phyloP scores from a whole-genome alignment of 139 green algal genomes.

The Zygnema cylindricum region DNA sequence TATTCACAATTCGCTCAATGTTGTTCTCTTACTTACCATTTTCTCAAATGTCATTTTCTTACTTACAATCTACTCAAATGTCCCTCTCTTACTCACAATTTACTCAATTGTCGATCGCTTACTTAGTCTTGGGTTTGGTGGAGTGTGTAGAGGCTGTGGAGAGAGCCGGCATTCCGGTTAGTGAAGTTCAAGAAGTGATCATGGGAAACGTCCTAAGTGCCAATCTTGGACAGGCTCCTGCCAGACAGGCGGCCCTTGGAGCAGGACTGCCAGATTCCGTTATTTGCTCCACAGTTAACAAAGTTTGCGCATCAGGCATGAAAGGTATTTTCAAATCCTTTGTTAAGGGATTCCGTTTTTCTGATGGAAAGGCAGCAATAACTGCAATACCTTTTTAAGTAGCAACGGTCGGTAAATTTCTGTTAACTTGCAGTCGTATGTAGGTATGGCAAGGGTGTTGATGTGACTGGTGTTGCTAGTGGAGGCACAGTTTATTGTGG shows the following conservation, averaged over 20 bases:
- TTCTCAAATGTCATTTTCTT: conserved; percentile 13
- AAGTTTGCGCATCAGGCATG: conserved; percentile 74
- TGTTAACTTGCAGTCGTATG: too few species aligned
- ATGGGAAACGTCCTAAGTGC: conserved; percentile 87
- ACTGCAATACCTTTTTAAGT: too few species aligned
- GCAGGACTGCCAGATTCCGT: conserved; percentile 75
- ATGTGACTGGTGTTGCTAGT: too few species aligned
- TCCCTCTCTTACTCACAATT: background rate
- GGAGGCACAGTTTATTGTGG: too few species aligned
- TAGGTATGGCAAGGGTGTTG: too few species aligned
- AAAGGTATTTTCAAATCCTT: conserved; percentile 58
- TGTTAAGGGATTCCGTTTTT: too few species aligned
- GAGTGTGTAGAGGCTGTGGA: conserved; percentile 71
- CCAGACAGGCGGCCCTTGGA: conserved; percentile 79
- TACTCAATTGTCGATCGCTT: too few species aligned
- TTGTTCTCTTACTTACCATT: background rate
- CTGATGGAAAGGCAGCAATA: too few species aligned
- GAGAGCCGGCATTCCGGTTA: conserved; percentile 62
- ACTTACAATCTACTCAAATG: background rate
- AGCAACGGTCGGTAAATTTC: too few species aligned
- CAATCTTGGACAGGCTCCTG: conserved; percentile 85
- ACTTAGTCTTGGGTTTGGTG: too few species aligned
- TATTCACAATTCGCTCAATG: too few species aligned
- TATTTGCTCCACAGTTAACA: conserved; percentile 88
- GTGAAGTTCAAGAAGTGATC: conserved; percentile 78